These are phyloP conservation scores for Aspergillus biplanus DNA, from an alignment of 495 filamentous ascomycete genomes.

Conservation along the genomic window DNA sequence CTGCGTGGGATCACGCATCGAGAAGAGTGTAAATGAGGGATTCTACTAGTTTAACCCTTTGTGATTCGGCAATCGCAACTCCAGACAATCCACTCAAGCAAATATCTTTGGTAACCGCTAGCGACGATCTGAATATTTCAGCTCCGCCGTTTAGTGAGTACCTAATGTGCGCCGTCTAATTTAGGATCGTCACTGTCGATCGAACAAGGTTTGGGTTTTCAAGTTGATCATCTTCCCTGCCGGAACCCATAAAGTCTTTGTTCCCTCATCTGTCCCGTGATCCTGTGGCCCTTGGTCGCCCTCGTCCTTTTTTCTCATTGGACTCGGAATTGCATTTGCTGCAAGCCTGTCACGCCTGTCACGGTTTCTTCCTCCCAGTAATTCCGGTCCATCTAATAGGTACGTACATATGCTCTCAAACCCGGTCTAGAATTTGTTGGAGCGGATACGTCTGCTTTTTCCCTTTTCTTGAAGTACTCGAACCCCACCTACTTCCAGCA, in stretches of 20 bases:
- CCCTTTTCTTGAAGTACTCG: background rate
- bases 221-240: background rate
- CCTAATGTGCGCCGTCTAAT: background rate
- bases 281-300: constrained; percentile 10
- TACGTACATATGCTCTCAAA: constrained; percentile 1
- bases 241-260: constrained; percentile 7
- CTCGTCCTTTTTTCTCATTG: constrained; percentile 7
- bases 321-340: constrained; percentile 4
- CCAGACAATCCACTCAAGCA: constrained; percentile 8
- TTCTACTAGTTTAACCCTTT: constrained; percentile 4
- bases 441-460: background rate
- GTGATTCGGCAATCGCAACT: constrained; percentile 16
- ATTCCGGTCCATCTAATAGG: background rate
- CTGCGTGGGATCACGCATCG: constrained; percentile 9
- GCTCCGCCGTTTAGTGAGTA: background rate
- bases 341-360: constrained; percentile 4
- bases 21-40: background rate
- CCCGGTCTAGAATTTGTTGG: background rate
- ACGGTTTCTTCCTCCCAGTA: too few species aligned
- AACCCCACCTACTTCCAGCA: background rate
- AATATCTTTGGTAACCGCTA: constrained; percentile 8
- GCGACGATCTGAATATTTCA: constrained; percentile 9
- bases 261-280: constrained; percentile 1
- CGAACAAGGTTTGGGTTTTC: constrained; percentile 6
- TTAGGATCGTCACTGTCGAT: constrained; percentile 10